These are phyloP conservation scores for Drosera spatulata DNA, from an alignment of 179 eudicot genomes.

Conservation along the genomic window DNA sequence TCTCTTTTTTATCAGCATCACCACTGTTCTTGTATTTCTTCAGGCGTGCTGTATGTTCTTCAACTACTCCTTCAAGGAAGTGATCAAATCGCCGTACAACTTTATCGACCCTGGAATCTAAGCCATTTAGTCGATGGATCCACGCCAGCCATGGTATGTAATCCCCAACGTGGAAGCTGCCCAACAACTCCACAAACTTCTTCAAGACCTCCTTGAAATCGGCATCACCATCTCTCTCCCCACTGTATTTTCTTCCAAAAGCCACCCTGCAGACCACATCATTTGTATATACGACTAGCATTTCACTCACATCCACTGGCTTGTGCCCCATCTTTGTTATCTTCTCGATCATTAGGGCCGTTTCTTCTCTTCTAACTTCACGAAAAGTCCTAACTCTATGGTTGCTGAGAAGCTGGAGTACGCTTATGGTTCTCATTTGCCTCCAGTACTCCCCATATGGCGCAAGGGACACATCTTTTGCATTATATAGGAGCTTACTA, in stretches of 20 bases:
- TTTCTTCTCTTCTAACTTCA: background rate
- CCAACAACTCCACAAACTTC: slow-evolving; percentile 12
- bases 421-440: background rate
- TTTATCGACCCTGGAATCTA: slow-evolving; percentile 15
- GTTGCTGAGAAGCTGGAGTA: slow-evolving; percentile 1
- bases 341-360: background rate
- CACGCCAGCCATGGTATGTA: slow-evolving; percentile 31
- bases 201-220: slow-evolving; percentile 7
- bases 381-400: slow-evolving; percentile 1
- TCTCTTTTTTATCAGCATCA: background rate
- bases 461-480: background rate
- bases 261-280: slow-evolving; percentile 20
- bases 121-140: slow-evolving; percentile 22
- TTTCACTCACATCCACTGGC: background rate
- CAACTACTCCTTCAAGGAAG: slow-evolving; percentile 15
- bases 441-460: slow-evolving; percentile 3
- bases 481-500: background rate
- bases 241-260: slow-evolving; percentile 24
- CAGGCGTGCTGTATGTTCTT: background rate
- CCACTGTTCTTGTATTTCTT: background rate
- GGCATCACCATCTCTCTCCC: slow-evolving; percentile 6
- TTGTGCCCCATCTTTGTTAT: background rate
- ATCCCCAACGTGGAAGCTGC: slow-evolving; percentile 14
- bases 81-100: slow-evolving; percentile 19
- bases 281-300: background rate